Conservation (phyloP, 805 yeast genomes). For the Metschnikowia proteae region DNA sequence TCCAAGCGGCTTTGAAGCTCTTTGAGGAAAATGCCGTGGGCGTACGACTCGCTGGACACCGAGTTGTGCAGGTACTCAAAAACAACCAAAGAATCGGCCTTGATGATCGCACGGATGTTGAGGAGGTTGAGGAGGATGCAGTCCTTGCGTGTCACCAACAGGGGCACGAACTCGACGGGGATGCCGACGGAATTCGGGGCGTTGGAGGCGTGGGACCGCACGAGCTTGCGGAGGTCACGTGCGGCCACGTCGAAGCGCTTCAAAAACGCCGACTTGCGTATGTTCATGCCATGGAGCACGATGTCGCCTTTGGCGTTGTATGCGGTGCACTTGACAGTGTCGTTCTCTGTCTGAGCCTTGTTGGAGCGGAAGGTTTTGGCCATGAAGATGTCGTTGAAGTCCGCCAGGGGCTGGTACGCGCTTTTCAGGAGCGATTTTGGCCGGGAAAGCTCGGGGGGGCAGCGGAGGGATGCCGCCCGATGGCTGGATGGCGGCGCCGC, state of each 20-base stretch:
- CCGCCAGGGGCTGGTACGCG: neutral
- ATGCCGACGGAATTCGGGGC: conserved; percentile 14
- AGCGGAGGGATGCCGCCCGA: no score
- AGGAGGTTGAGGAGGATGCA: conserved; percentile 47
- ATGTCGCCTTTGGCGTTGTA: conserved; percentile 45
- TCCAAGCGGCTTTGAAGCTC: conserved; percentile 39
- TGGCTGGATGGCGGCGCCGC: neutral
- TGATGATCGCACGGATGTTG: conserved; percentile 50
- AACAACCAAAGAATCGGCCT: conserved; percentile 49
- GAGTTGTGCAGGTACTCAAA: conserved; percentile 30
- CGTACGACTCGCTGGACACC: conserved; percentile 42
- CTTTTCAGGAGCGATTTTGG: neutral
- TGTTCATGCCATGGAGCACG: conserved; percentile 43
- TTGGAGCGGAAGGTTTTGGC: conserved; percentile 17
- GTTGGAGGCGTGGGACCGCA: conserved; percentile 22
- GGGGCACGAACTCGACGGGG: conserved; percentile 52
- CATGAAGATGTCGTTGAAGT: conserved; percentile 15
- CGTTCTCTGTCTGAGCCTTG: conserved; percentile 25
- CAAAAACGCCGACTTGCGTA: conserved; percentile 42
- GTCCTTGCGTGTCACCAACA: conserved; percentile 45
- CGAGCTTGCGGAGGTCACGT: conserved; percentile 57
- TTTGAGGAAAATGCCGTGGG: conserved; percentile 41
- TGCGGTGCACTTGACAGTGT: conserved; percentile 45
- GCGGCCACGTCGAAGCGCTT: conserved; percentile 45
- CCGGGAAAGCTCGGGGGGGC: neutral